Evolutionary conservation across 345 rosid genomes (phyloP), one percentile per base, ranked within the genome.

Genomic region (Euclidium syriacum): DNA sequence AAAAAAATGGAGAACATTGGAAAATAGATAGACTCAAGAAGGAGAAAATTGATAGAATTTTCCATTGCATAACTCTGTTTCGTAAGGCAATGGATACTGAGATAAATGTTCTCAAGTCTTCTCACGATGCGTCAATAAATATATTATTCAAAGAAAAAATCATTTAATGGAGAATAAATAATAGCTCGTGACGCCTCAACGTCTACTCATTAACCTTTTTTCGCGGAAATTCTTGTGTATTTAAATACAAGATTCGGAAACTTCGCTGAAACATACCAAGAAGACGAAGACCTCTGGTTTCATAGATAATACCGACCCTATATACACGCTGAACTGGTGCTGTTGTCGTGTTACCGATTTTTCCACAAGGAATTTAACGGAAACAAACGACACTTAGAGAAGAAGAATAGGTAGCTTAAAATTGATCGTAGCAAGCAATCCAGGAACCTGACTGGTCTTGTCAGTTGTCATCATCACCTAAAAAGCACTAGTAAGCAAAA

Each of bases 1-100:
- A 80, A 62, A 18, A 79, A 77, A 52, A 49, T 81, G 49, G 81
- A 80, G 39, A 83, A 62, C 63, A 82, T 70, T 52, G 72, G 85
- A 25, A 72, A 30, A 66, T 75, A 77, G 43, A 39, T 58, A 42
- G 82, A 77, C 55, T 69, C 48, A 1, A 76, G 64, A 58, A 78
- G 70, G 34, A 69, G 67, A 78, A 56, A 56, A 19, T 12, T 2
- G 47, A 55, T 3, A 46, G 15, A 4, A 25, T 3, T 24, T 22
- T 49, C 70, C 75, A 71, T 64, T 29, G 65, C 54, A 17, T 25
- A 50, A 57, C 19, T 25, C 41, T 64, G 40, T 42, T 49, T 64
- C 65, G 22, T 57, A 25, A 41, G 9, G 53, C 44, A 57, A 25
- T 58, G 59, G 65, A 25, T 2, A 2, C 26, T n/a, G 33, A 64